Percentiles rank a stretch among this genome's conserved stretches.
Evolutionary conservation across 2,329 filamentous ascomycete genomes (phyloP).

Genomic region (Drechslerella coelobrocha): DNA sequence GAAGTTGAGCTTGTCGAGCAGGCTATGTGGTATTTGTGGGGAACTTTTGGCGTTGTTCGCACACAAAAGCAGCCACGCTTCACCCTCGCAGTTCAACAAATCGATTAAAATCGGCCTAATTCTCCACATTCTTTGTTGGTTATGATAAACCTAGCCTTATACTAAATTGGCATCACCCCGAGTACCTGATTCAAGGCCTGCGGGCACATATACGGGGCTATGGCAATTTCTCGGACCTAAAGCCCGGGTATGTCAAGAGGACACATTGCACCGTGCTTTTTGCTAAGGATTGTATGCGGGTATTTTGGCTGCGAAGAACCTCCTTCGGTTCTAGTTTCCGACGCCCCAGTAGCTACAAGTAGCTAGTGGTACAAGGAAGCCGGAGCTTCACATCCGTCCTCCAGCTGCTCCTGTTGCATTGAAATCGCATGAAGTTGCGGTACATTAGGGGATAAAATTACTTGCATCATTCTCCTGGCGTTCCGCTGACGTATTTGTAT

Average conservation of each 20-base stretch:
- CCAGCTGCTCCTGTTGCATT: neutral
- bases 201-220: neutral
- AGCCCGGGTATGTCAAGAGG: neutral
- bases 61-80: conserved; percentile 20
- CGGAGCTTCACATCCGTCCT: neutral
- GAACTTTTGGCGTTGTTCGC: conserved; percentile 23
- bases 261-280: neutral
- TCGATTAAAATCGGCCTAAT: neutral
- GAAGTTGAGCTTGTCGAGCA: neutral
- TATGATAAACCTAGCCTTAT: neutral
- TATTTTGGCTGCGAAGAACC: neutral
- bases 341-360: too few relatives aligned
- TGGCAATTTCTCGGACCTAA: neutral
- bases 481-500: too few relatives aligned
- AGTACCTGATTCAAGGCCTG: too few relatives aligned
- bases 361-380: neutral
- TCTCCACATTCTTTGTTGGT: neutral
- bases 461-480: too few relatives aligned
- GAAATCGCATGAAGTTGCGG: too few relatives aligned
- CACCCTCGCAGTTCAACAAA: conserved; percentile 35
- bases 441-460: too few relatives aligned
- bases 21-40: conserved; percentile 48
- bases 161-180: neutral
- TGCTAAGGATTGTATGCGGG: neutral
- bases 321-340: conserved; percentile 1